These are phyloP conservation scores for Colletotrichum tofieldiae DNA, from an alignment of 2,329 filamentous ascomycete genomes.

Conservation along the genomic window DNA sequence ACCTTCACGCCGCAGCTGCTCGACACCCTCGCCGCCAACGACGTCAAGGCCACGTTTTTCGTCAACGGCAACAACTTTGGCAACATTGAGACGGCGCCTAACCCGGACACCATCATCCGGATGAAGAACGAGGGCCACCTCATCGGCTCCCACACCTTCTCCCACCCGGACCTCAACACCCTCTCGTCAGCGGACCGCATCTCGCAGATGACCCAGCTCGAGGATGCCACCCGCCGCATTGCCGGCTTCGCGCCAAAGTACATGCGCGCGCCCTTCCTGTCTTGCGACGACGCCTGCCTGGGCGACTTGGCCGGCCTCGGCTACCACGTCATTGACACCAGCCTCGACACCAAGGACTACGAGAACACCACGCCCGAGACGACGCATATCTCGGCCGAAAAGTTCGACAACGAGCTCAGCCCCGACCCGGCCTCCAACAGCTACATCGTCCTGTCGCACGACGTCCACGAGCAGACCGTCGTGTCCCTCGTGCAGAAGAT, in stretches of 20 bases:
- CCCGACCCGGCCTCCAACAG: slow-evolving; percentile 46
- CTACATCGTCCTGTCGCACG: slow-evolving; percentile 69
- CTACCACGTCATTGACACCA: slow-evolving; percentile 71
- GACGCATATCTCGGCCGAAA: slow-evolving; percentile 63
- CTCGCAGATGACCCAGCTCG: slow-evolving; percentile 61
- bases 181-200: slow-evolving; percentile 53
- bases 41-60: slow-evolving; percentile 60
- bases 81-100: slow-evolving; percentile 59
- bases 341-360: slow-evolving; percentile 75
- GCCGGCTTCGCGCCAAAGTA: slow-evolving; percentile 60
- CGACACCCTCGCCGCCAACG: slow-evolving; percentile 52
- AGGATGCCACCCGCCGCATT: slow-evolving; percentile 61
- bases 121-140: slow-evolving; percentile 62
- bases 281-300: slow-evolving; percentile 52
- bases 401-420: slow-evolving; percentile 49
- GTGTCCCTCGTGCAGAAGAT: slow-evolving; percentile 50
- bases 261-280: slow-evolving; percentile 63
- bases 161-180: slow-evolving; percentile 60
- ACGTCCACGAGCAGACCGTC: slow-evolving; percentile 61
- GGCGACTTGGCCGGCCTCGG: slow-evolving; percentile 53
- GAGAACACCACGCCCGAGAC: slow-evolving; percentile 64
- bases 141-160: slow-evolving; percentile 57
- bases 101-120: slow-evolving; percentile 55
- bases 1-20: slow-evolving; percentile 60
- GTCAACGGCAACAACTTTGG: slow-evolving; percentile 58